phyloP scores from a whole-genome alignment of 2,329 filamentous ascomycete genomes.

The Rhinocladiella mackenziei region DNA sequence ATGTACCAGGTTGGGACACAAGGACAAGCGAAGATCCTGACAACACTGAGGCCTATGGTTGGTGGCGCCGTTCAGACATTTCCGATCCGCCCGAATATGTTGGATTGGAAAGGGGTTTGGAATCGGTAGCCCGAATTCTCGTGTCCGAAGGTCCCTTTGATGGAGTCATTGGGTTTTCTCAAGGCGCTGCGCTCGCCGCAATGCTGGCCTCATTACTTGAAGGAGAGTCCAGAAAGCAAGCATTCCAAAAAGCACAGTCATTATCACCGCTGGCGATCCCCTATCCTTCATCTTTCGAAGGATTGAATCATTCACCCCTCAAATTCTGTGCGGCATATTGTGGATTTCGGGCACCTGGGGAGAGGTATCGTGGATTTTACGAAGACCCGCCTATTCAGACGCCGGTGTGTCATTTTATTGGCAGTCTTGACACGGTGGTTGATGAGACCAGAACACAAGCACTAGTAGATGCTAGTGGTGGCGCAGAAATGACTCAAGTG shows the following conservation, averaged over 20 bases:
- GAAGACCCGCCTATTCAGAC: constrained; percentile 67
- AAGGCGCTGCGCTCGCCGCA: constrained; percentile 69
- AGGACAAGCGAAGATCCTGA: constrained; percentile 45
- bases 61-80: constrained; percentile 67
- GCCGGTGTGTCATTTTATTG: constrained; percentile 75
- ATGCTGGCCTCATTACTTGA: constrained; percentile 73
- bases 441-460: constrained; percentile 67
- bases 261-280: constrained; percentile 36
- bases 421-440: constrained; percentile 81
- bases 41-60: constrained; percentile 68
- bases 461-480: constrained; percentile 63
- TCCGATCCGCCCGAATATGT: constrained; percentile 63
- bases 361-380: constrained; percentile 65
- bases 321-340: constrained; percentile 74
- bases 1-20: constrained; percentile 65
- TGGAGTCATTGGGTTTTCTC: constrained; percentile 76
- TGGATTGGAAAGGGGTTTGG: constrained; percentile 66
- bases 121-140: constrained; percentile 58
- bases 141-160: constrained; percentile 65
- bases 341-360: constrained; percentile 65
- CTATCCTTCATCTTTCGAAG: constrained; percentile 51
- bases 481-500: constrained; percentile 50
- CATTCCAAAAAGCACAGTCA: constrained; percentile 32
- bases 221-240: constrained; percentile 40
- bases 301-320: constrained; percentile 50